A percentile compares a stretch with the other conserved stretches of the same genome.
These are phyloP conservation scores for Thalassiosira sp. DNA, from an alignment of 352 stramenopile species.

Conservation along the genomic window DNA sequence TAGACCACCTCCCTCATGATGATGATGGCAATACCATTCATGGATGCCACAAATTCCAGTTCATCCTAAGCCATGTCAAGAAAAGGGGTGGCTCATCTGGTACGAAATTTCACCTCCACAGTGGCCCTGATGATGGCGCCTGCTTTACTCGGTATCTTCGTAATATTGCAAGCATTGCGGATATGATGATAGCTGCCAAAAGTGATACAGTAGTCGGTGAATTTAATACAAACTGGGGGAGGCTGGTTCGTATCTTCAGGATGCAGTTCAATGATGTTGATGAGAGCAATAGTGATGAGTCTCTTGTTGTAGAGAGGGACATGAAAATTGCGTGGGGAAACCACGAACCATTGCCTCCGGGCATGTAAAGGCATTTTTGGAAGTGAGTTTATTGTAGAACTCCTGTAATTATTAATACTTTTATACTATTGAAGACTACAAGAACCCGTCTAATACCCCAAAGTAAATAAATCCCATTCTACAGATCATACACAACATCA, in stretches of 20 bases:
- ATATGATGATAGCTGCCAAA: slow-evolving; percentile 51
- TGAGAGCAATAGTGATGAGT: background rate
- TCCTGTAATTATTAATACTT: no score
- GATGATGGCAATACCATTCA: slow-evolving; percentile 9
- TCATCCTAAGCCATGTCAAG: slow-evolving; percentile 10
- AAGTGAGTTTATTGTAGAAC: no score
- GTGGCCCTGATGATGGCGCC: background rate
- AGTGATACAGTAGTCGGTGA: slow-evolving; percentile 48
- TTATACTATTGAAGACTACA: no score
- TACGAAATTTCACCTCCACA: background rate
- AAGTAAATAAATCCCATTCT: no score
- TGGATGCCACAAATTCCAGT: slow-evolving; percentile 28
- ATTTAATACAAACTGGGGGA: slow-evolving; percentile 52
- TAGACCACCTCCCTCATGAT: slow-evolving; percentile 17
- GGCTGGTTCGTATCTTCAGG: slow-evolving; percentile 18
- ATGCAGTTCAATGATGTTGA: background rate
- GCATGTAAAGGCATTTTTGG: no score
- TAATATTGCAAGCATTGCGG: slow-evolving; percentile 47
- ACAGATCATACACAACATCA: no score
- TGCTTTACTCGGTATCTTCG: slow-evolving; percentile 40
- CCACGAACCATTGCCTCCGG: no score
- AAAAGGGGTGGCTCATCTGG: background rate
- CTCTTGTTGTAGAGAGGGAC: background rate
- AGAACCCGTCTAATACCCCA: no score
- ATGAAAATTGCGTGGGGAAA: background rate